Conservation (phyloP, 345 rosid genomes). For the Gossypium herbaceum region DNA sequence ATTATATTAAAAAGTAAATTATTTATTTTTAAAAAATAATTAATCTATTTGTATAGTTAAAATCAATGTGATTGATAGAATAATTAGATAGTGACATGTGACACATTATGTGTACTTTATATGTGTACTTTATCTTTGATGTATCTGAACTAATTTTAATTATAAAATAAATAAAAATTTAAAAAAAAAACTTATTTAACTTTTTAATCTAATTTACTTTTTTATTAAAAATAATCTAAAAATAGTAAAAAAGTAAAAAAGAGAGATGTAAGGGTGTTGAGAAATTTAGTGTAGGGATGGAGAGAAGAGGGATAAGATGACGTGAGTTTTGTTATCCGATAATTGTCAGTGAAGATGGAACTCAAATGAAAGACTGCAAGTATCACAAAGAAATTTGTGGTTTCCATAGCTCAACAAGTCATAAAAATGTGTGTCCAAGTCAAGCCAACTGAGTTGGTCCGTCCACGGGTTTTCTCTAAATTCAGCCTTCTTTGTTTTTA, state of each 20-base stretch:
- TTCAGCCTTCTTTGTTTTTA: background rate
- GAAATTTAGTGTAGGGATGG: background rate
- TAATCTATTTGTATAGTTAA: too few relatives aligned
- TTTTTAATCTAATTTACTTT: too few relatives aligned
- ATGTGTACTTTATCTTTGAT: too few relatives aligned
- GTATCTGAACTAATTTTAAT: too few relatives aligned
- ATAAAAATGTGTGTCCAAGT: too few relatives aligned
- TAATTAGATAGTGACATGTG: accelerated
- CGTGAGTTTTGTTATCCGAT: background rate
- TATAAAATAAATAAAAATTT: too few relatives aligned
- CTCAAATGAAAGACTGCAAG: background rate
- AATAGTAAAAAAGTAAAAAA: background rate
- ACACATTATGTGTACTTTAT: too few relatives aligned
- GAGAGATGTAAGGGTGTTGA: background rate
- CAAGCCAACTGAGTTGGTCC: background rate
- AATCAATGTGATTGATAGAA: accelerated
- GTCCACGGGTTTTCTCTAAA: background rate
- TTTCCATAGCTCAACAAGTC: background rate
- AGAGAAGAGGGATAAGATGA: background rate
- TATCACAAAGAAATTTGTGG: background rate
- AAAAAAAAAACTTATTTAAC: too few relatives aligned
- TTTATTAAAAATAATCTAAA: too few relatives aligned
- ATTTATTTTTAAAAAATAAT: too few relatives aligned
- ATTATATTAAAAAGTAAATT: too few relatives aligned
- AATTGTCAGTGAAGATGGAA: background rate